Evolutionary conservation across 2,329 filamentous ascomycete genomes (phyloP), one percentile per base, ranked within the genome.

Genomic region (Paraconiothyrium sp.): DNA sequence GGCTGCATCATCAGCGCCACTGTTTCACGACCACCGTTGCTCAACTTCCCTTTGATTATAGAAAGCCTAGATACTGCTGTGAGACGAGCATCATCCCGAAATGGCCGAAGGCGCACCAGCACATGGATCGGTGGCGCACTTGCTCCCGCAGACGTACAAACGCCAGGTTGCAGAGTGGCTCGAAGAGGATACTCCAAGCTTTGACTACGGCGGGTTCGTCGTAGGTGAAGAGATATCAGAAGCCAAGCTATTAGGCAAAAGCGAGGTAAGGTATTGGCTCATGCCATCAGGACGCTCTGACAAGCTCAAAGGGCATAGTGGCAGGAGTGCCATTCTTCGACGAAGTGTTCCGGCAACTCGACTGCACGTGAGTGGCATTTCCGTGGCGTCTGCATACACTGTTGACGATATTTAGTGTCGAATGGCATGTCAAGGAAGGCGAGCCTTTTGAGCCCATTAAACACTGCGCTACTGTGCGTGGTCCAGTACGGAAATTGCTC

Each of bases 151-250:
- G 24, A 91, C 89, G 66, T 97, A 93, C 88, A 97, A 94, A 78
- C 86, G 89, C 54, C 87, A 90, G 67, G 88, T 97, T 65, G 87
- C 90, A 27, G 82, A 87, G 72, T 99, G 95, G 95, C 90, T 97
- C 14, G 92, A 93, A 73, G 95, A 99, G 81, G 95, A 99, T 82
- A 96, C 93, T 3, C 95, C 95, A 4, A 95, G 92, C 57, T 94
- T 97, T 81, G 95, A 99, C 84, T 97, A 97, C 78, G 95, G 92
- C 73, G 95, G 95, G 63, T 99, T 97, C 79, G 95, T 99, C 7
- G 95, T 99, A 27, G 95, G 95, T 66, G 88, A 91, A 43, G 82
- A 81, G 16, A 74, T 81, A 10, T 80, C 80, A 1, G 82, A 83
- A 67, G 83, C 83, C 2, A 80, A 79, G 34, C 70, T 89, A 22